A percentile compares a stretch with the other conserved stretches of the same genome.
These are phyloP conservation scores for Melaleuca quinquenervia DNA, from an alignment of 345 rosid genomes.

Conservation along the genomic window DNA sequence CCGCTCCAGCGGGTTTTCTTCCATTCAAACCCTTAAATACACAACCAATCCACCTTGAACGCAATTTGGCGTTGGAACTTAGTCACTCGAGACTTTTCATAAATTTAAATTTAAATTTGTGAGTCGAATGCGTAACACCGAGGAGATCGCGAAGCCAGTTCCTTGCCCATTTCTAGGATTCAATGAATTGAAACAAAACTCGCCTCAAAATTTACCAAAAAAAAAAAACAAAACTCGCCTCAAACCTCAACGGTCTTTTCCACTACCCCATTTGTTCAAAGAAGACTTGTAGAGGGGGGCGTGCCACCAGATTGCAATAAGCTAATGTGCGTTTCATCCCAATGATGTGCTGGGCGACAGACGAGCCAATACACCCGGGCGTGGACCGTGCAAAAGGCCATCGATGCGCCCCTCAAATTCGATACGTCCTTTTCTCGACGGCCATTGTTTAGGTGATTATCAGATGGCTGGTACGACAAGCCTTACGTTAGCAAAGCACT, in stretches of 20 bases:
- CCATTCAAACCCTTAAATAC: neutral
- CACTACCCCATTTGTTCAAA: neutral
- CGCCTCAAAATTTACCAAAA: too few relatives aligned
- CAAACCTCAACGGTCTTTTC: neutral
- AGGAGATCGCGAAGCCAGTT: accelerated
- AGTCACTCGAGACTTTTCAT: neutral
- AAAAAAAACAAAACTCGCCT: neutral
- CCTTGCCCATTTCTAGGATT: neutral
- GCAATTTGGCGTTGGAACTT: neutral
- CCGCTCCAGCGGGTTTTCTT: neutral
- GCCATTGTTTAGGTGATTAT: neutral
- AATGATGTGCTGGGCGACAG: neutral
- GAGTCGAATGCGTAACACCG: neutral
- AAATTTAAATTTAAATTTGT: neutral
- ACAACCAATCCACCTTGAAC: neutral
- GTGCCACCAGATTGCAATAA: neutral
- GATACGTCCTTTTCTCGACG: neutral
- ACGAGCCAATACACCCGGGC: neutral
- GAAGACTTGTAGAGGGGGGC: neutral
- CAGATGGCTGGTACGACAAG: neutral
- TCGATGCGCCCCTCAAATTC: neutral
- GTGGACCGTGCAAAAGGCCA: neutral
- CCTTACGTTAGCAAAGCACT: neutral
- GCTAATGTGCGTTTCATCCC: neutral
- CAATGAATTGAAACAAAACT: neutral